Evolutionary conservation across 352 stramenopile genomes (phyloP), one percentile per base, ranked within the genome.

Genomic region (Phytopythium mirpurense): DNA sequence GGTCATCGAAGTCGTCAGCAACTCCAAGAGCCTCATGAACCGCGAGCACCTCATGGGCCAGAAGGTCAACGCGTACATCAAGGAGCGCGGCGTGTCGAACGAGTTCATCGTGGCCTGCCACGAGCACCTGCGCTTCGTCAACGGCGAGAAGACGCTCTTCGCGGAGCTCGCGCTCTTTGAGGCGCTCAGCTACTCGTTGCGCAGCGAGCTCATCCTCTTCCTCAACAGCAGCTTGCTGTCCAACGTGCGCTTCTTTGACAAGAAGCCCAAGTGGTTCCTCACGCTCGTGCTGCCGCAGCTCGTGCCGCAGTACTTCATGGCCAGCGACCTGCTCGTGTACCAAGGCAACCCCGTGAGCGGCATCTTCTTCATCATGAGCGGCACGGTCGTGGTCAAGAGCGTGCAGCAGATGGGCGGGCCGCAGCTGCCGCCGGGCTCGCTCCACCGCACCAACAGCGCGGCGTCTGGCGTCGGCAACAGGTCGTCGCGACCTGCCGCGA

Each of bases 261-360:
- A 91, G 50, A 91, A 91, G 26, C 80, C 80, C 5, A 91, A 91
- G 37, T 91, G 80, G 80, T 91, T 91, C 54, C 55, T 91, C 16
- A 86, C 80, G 15, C 57, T 91, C 18, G 54, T 91, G 14, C 54
- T 91, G 14, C 80, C 78, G 21, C 63, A 76, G 21, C 61, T 91
- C 4, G 65, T 86, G 10, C 80, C 80, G 4, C 80, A 91, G 49
- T 91, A 73, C 57, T 91, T 81, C 35, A 53, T 88, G 3, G 57
- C 79, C 23, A 72, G 80, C 2, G 80, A 91, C 46, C 64, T 91
- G 44, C 35, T 89, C 7, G 87, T 91, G 23, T 89, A 88, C 45
- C 67, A 88, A 19, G 67, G 78, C 21, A 89, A 87, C 35, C 65
- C 66, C 3, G 70, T 86, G 16, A 85, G 72, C n/a, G 81, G 76